Conservation (phyloP, 306 rosid genomes). For the Oxytropis ochrocephala region DNA sequence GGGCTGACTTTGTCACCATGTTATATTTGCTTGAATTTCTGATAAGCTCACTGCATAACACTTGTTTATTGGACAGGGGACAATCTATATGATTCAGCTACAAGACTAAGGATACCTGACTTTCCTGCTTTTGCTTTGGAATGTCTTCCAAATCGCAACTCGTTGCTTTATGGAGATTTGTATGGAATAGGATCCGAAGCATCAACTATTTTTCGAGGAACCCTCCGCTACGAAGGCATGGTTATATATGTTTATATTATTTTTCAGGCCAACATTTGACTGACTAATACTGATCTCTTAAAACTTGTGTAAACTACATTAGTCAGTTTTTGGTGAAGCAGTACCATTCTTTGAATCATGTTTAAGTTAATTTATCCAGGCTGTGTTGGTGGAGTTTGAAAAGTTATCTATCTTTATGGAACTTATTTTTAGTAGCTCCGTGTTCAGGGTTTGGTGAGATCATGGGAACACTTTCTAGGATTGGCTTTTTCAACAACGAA, state of each 20-base stretch:
- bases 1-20: neutral
- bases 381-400: neutral
- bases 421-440: neutral
- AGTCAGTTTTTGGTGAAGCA: neutral
- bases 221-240: constrained; percentile 94
- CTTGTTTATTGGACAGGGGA: constrained; percentile 46
- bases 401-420: constrained; percentile 12
- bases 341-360: neutral
- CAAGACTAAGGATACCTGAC: constrained; percentile 52
- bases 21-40: neutral
- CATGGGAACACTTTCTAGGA: constrained; percentile 78
- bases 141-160: constrained; percentile 84
- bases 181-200: constrained; percentile 83
- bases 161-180: constrained; percentile 70
- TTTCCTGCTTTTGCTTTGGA: constrained; percentile 95
- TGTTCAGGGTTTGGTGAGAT: constrained; percentile 68
- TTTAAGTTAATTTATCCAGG: neutral
- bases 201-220: constrained; percentile 83
- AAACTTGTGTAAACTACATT: neutral
- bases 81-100: constrained; percentile 73
- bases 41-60: neutral
- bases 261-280: constrained; percentile 2
- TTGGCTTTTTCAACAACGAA: constrained; percentile 61
- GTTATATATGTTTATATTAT: neutral
- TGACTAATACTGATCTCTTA: neutral